phyloP scores from a whole-genome alignment of 495 filamentous ascomycete species.

The Clavariopsis aquatica region DNA sequence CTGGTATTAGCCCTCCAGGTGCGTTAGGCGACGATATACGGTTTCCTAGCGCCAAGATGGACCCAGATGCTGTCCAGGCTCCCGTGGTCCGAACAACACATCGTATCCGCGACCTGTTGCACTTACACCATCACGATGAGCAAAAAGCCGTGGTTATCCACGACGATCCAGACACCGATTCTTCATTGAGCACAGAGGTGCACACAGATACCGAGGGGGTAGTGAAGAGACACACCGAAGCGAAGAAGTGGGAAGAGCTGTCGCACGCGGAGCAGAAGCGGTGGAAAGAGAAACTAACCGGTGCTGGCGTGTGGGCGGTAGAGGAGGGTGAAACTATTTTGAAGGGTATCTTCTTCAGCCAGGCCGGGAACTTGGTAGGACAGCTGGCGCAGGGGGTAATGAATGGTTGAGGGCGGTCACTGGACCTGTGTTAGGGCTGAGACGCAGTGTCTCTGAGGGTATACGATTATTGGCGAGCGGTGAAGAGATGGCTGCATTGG shows the following conservation, averaged over 20 bases:
- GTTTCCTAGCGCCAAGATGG: conserved; percentile 15
- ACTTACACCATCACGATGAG: conserved; percentile 17
- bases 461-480: conserved; percentile 2
- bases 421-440: conserved; percentile 8
- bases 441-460: conserved; percentile 9
- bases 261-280: conserved; percentile 54
- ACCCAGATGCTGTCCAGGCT: conserved; percentile 2
- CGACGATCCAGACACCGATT: conserved; percentile 29
- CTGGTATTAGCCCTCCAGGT: conserved; percentile 37
- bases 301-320: conserved; percentile 72
- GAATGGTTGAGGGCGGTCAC: conserved; percentile 21
- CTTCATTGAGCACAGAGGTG: conserved; percentile 34
- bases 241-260: conserved; percentile 68
- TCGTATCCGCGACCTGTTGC: conserved; percentile 34
- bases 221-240: conserved; percentile 51
- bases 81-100: conserved; percentile 21
- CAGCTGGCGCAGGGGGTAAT: conserved; percentile 32
- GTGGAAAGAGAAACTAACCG: conserved; percentile 70
- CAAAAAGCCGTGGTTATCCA: conserved; percentile 28
- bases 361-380: conserved; percentile 55
- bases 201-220: conserved; percentile 42
- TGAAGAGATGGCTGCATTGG: neutral
- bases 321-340: conserved; percentile 73
- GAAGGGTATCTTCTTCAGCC: conserved; percentile 72
- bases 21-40: conserved; percentile 7